A percentile compares a stretch with the other conserved stretches of the same genome.
Conservation (phyloP, 257 asterid genomes). For the Rhazya stricta region DNA sequence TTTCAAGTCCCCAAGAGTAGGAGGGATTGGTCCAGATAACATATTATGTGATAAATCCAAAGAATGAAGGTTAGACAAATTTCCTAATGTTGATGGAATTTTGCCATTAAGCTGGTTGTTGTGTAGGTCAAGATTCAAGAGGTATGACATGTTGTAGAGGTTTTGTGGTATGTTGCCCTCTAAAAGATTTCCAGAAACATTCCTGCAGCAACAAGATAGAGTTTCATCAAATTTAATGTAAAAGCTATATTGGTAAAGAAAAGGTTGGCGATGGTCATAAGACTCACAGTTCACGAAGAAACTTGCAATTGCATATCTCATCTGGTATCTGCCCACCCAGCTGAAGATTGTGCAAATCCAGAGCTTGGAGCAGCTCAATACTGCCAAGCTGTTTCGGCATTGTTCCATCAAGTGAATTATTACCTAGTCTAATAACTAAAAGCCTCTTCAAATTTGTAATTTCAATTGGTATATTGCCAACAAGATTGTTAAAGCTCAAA, state of each 20-base stretch:
- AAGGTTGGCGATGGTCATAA: conserved; percentile 1
- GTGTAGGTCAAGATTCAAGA: conserved; percentile 66
- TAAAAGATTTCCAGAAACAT: conserved; percentile 62
- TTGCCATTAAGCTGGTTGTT: conserved; percentile 56
- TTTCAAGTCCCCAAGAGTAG: conserved; percentile 44
- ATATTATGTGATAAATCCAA: conserved; percentile 66
- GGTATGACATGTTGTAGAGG: conserved; percentile 60
- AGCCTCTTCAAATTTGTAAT: conserved; percentile 54
- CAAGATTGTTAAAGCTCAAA: conserved; percentile 62
- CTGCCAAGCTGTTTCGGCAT: conserved; percentile 61
- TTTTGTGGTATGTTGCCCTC: conserved; percentile 55
- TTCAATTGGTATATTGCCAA: conserved; percentile 66
- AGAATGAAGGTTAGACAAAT: conserved; percentile 52
- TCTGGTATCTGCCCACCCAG: conserved; percentile 66
- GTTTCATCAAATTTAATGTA: conserved; percentile 7
- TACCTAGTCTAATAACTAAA: conserved; percentile 53
- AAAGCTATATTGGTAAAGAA: conserved; percentile 5
- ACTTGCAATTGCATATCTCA: conserved; percentile 65
- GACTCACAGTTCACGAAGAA: conserved; percentile 87
- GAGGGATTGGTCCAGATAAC: conserved; percentile 60
- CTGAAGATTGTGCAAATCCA: conserved; percentile 62
- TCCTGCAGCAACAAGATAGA: conserved; percentile 45
- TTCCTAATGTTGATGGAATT: conserved; percentile 59
- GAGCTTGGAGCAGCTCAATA: conserved; percentile 80
- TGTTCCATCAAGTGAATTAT: conserved; percentile 57